Conservation (phyloP, 2,329 filamentous ascomycete genomes). For the Sclerotinia sclerotiorum region DNA sequence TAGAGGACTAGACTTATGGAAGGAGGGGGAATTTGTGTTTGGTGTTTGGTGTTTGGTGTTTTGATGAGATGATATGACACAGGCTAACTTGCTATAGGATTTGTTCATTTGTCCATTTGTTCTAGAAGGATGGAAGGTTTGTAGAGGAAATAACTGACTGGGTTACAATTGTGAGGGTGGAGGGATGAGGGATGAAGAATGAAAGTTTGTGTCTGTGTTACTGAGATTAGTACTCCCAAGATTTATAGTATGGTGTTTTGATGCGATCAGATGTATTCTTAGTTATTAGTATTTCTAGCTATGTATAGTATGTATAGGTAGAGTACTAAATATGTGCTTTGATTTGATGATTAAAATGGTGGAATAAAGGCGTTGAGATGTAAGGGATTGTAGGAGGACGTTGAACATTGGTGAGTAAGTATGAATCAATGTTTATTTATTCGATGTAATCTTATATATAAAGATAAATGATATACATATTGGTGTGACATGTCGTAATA, state of each 20-base stretch:
- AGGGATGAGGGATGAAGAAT: background rate
- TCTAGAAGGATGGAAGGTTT: conserved; percentile 1
- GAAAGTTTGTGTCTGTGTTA: background rate
- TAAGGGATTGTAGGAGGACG: background rate
- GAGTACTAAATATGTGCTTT: too few relatives aligned
- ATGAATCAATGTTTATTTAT: too few relatives aligned
- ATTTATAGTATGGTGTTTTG: background rate
- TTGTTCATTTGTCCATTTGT: background rate
- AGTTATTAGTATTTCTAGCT: too few relatives aligned
- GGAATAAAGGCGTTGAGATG: background rate
- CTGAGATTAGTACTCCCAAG: background rate
- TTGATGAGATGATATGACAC: background rate
- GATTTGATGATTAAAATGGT: background rate
- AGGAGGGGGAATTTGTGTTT: too few relatives aligned
- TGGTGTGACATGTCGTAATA: background rate
- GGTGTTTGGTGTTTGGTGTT: background rate
- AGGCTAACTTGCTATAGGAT: background rate
- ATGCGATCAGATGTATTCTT: background rate
- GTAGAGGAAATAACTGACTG: background rate
- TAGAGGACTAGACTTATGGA: too few relatives aligned
- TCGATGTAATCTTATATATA: too few relatives aligned
- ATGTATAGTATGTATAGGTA: too few relatives aligned
- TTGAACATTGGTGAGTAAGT: background rate
- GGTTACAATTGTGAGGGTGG: background rate
- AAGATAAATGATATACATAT: too few relatives aligned